Evolutionary conservation across 148 eudicot species (phyloP).

Genomic region (Camellia sinensis): DNA sequence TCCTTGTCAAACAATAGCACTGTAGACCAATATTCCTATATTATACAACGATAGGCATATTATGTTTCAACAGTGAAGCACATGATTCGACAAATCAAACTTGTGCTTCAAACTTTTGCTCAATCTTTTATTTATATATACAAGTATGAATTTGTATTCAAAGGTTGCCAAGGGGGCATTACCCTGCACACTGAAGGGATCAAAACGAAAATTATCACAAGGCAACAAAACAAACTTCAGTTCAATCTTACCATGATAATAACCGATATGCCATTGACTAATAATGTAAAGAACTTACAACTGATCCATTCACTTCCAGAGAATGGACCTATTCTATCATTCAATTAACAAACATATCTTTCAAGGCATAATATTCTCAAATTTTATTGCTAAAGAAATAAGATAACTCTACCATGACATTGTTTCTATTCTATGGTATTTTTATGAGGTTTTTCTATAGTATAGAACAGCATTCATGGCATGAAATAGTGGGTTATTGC

Average conservation of each 20-base stretch:
- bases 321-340: not conserved
- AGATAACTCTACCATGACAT: too few relatives aligned
- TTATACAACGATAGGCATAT: not conserved
- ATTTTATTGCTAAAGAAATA: not conserved
- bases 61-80: not conserved
- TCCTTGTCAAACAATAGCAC: not conserved
- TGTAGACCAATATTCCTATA: not conserved
- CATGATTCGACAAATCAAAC: not conserved
- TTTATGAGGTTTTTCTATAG: too few relatives aligned
- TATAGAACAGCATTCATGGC: too few relatives aligned
- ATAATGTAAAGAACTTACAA: not conserved
- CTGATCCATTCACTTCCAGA: not conserved
- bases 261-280: not conserved
- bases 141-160: too few relatives aligned
- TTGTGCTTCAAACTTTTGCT: not conserved
- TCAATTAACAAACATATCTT: not conserved
- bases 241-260: not conserved
- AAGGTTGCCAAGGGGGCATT: too few relatives aligned
- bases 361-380: not conserved
- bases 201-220: too few relatives aligned
- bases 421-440: too few relatives aligned
- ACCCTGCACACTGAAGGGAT: too few relatives aligned
- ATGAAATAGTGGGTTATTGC: too few relatives aligned
- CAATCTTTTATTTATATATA: too few relatives aligned
- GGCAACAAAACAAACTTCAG: too few relatives aligned